These are phyloP conservation scores for Saccharum spontaneum DNA, from an alignment of 176 grass and related monocot genomes.

Conservation along the genomic window DNA sequence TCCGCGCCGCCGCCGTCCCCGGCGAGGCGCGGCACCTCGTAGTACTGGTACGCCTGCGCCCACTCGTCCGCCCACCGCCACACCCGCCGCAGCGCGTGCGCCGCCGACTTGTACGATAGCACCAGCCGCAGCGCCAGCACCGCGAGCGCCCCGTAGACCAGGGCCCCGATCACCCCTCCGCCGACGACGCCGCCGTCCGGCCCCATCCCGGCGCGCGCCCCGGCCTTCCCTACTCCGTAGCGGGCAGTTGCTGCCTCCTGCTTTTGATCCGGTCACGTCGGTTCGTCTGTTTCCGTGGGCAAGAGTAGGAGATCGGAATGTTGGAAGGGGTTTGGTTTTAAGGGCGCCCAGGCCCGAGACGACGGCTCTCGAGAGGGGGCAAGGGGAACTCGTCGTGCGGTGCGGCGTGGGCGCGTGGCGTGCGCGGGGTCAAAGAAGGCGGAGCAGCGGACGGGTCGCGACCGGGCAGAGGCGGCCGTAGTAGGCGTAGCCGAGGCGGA, in stretches of 20 bases:
- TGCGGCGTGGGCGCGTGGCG: not conserved
- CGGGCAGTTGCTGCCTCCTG: not conserved
- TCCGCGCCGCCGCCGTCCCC: conserved; percentile 33
- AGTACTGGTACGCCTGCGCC: conserved; percentile 85
- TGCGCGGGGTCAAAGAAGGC: conserved; percentile 41
- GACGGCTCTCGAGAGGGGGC: not conserved
- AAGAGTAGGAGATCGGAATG: not conserved
- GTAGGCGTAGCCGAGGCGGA: not conserved
- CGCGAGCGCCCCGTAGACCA: conserved; percentile 29
- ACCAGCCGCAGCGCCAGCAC: conserved; percentile 47
- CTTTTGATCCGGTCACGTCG: conserved; percentile 44
- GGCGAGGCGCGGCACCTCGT: conserved; percentile 69
- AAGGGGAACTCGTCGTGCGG: not conserved
- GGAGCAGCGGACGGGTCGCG: not conserved
- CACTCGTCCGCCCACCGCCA: conserved; percentile 78
- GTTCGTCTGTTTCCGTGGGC: conserved; percentile 1
- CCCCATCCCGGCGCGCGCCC: conserved; percentile 12
- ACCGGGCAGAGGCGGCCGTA: not conserved
- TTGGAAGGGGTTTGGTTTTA: conserved; percentile 30
- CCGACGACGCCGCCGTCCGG: conserved; percentile 5
- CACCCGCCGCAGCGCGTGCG: conserved; percentile 45
- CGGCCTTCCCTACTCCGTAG: not conserved
- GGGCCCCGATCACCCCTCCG: not conserved
- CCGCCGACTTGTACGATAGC: conserved; percentile 74
- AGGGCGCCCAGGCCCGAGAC: not conserved